Evolutionary conservation across 2,329 filamentous ascomycete genomes (phyloP).

Genomic region (Talaromyces marneffei): DNA sequence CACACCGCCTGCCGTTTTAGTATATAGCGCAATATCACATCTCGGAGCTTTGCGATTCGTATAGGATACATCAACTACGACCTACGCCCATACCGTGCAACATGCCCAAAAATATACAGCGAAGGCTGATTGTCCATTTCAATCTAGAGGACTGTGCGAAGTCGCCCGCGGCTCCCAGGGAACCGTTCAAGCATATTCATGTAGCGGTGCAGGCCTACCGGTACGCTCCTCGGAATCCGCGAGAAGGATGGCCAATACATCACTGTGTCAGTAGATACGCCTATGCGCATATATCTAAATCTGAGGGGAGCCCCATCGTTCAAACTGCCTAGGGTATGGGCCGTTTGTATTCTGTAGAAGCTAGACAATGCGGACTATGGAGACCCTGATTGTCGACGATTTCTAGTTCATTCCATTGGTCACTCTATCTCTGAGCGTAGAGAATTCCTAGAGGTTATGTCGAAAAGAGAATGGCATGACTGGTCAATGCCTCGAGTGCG

Average conservation of each 20-base stretch:
- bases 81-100: neutral
- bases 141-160: too few species aligned
- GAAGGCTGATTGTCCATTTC: neutral
- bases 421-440: neutral
- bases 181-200: too few species aligned
- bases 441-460: too few species aligned
- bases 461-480: neutral
- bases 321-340: neutral
- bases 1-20: constrained; percentile 10
- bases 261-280: too few species aligned
- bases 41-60: neutral
- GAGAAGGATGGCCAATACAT: too few species aligned
- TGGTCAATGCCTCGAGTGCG: neutral
- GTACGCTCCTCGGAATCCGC: too few species aligned
- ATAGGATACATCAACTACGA: neutral
- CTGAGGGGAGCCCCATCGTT: neutral
- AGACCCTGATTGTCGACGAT: too few species aligned
- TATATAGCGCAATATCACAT: neutral
- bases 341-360: neutral
- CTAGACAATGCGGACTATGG: neutral
- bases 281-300: neutral
- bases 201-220: too few species aligned
- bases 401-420: neutral
- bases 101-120: neutral
- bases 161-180: too few species aligned